Evolutionary conservation across 306 rosid species (phyloP), one percentile per base, ranked within the genome.

Genomic region (Lathyrus tuberosus): DNA sequence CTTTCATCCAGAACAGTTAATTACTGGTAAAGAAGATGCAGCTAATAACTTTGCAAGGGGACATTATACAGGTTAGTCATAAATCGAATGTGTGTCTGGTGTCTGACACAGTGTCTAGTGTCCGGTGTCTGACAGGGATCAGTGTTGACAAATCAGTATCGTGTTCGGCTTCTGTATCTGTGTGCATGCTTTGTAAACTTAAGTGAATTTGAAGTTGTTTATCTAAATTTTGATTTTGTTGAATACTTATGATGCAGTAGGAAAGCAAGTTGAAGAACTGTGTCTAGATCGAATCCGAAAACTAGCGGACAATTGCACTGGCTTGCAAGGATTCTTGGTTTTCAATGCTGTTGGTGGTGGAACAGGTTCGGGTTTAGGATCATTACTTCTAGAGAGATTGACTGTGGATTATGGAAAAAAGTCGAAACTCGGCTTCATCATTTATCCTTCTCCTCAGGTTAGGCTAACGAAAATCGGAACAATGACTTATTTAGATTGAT

Each of bases 281-380:
- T 88, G 89, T 79, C 83, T 88, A 33, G 84, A 88, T 49, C 83
- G 91, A 16, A 76, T 86, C 26, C 71, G 95, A 49, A 88, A 88
- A 64, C 66, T 86, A 43, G 91, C 95, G 8, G 95, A 88, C 56
- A 88, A 82, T 62, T 86, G 95, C 71, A 88, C 87, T 57, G 95
- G 95, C 44, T 82, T 88, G 80, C 95, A 88, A 78, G 91, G 95
- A 18, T 88, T 88, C 77, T 65, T 86, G 84, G 86, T 88, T 65
- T 84, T 88, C 74, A 88, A 74, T 75, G 95, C 95, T 57, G 95
- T 82, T 76, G 91, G 91, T 80, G 95, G 95, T 57, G 95, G 95
- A 68, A 88, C 95, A 51, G 95, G 95, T 48, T 88, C 95, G 74
- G 95, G 95, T 62, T 75, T 88, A 71, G 95, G 89, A 30, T 86